Percentiles rank a stretch among this genome's conserved stretches.
These are phyloP conservation scores for Chrysoporthe cubensis DNA, from an alignment of 2,329 filamentous ascomycete species.

Conservation along the genomic window DNA sequence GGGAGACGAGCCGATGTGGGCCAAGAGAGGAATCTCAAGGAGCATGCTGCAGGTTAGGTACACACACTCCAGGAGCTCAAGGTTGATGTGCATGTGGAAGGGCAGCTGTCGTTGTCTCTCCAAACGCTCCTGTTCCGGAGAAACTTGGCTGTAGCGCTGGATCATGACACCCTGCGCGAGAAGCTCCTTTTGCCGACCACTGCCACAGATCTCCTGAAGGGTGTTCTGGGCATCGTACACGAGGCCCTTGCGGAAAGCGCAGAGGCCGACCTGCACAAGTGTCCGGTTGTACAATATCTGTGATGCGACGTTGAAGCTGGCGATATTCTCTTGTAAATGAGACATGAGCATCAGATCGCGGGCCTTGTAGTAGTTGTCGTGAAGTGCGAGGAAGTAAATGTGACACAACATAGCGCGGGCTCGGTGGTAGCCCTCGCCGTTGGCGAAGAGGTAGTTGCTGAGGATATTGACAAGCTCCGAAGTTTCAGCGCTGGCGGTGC, in stretches of 20 bases:
- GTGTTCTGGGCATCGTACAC: constrained; percentile 98
- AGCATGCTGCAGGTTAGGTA: constrained; percentile 99
- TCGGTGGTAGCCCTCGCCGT: constrained; percentile 94
- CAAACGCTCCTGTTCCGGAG: constrained; percentile 94
- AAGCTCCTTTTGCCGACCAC: constrained; percentile 95
- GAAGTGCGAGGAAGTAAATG: constrained; percentile 96
- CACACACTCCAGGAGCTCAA: constrained; percentile 96
- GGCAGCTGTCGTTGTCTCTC: constrained; percentile 97
- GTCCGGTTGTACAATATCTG: constrained; percentile 99
- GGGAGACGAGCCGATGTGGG: constrained; percentile 93
- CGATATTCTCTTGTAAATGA: constrained; percentile 95
- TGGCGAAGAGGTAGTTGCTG: constrained; percentile 91
- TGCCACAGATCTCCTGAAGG: constrained; percentile 96
- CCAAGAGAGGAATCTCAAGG: constrained; percentile 94
- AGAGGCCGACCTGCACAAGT: constrained; percentile 95
- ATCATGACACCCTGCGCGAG: constrained; percentile 98
- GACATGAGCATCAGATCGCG: constrained; percentile 99
- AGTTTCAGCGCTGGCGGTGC: constrained; percentile 69
- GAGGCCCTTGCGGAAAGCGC: constrained; percentile 94
- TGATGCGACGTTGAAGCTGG: constrained; percentile 93
- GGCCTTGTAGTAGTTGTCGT: constrained; percentile 97
- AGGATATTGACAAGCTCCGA: constrained; percentile 79
- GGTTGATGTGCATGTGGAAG: constrained; percentile 99
- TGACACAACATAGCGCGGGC: constrained; percentile 97
- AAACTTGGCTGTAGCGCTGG: constrained; percentile 94